Conservation (phyloP, 768 basidiomycete species). For the Hygrocybe coccinea region DNA sequence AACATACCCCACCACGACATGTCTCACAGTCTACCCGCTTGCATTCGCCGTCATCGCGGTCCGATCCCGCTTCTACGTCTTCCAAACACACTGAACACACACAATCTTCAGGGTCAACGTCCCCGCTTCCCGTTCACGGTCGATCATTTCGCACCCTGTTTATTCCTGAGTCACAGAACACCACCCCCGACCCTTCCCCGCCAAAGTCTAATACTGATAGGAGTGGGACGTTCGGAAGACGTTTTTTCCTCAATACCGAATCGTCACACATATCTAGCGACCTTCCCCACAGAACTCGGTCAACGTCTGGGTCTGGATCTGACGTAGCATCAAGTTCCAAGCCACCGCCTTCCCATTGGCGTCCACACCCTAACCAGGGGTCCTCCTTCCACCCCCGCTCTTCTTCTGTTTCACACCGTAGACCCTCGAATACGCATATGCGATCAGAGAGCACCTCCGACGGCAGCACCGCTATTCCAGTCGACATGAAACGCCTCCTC, state of each 20-base stretch:
- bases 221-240: constrained; percentile 5
- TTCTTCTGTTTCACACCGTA: neutral
- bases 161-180: too few relatives aligned
- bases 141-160: too few relatives aligned
- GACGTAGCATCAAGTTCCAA: neutral
- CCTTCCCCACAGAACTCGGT: neutral
- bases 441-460: neutral
- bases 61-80: neutral
- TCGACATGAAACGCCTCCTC: constrained; percentile 33
- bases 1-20: neutral
- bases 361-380: neutral
- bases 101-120: constrained; percentile 4
- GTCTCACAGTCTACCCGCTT: constrained; percentile 1
- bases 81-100: neutral
- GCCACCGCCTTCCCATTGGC: neutral
- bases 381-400: neutral
- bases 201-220: too few relatives aligned
- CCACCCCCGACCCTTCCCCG: too few relatives aligned
- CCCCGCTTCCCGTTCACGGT: neutral
- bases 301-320: constrained; percentile 2
- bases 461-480: constrained; percentile 2
- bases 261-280: constrained; percentile 14
- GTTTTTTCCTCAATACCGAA: constrained; percentile 33
- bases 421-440: neutral
- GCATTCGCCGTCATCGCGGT: neutral